These are phyloP conservation scores for Trypanosoma cruzi DNA, from an alignment of 208 protist genomes.

Conservation along the genomic window DNA sequence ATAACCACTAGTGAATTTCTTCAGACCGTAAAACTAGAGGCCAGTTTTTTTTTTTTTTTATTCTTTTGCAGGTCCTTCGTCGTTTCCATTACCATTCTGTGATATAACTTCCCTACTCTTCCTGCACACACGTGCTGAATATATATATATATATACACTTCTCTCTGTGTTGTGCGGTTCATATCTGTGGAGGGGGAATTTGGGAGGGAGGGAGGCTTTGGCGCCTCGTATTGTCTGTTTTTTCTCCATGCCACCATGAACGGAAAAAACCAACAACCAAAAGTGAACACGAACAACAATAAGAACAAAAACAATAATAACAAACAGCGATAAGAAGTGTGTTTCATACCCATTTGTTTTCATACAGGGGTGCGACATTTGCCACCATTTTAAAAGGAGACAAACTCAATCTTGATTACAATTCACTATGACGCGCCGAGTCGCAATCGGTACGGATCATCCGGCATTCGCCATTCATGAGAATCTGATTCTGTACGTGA, in stretches of 20 bases:
- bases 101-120: no score
- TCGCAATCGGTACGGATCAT: slow-evolving; percentile 93
- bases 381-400: background rate
- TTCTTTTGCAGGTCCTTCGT: no score
- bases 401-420: background rate
- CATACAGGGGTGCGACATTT: background rate
- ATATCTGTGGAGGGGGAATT: no score
- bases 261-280: background rate
- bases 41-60: background rate
- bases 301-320: no score
- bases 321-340: background rate
- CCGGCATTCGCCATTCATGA: slow-evolving; percentile 57
- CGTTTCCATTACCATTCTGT: no score
- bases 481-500: slow-evolving; percentile 73
- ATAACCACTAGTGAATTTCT: background rate
- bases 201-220: no score
- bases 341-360: background rate
- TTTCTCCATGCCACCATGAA: background rate
- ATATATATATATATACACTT: no score
- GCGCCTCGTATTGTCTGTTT: background rate
- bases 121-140: no score
- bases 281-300: no score
- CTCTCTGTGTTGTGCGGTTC: no score
- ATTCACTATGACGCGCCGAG: slow-evolving; percentile 44
- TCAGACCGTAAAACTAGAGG: background rate